phyloP scores from a whole-genome alignment of 345 rosid genomes.

The Iberis pinnata region DNA sequence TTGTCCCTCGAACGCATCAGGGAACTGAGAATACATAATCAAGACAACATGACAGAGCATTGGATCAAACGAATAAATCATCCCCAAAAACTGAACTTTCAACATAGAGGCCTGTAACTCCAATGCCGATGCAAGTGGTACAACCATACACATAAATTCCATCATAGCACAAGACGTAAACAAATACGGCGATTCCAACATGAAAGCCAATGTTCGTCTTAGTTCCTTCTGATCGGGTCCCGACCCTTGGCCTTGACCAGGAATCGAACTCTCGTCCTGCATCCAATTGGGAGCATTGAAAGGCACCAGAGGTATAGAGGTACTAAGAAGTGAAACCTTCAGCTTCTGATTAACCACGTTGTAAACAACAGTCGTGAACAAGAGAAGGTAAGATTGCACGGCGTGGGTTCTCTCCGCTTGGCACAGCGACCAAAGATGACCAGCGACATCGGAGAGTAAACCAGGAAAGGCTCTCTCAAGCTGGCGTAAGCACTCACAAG shows the following conservation, averaged over 20 bases:
- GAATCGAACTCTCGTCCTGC: slow-evolving; percentile 24
- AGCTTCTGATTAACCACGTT: slow-evolving; percentile 49
- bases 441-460: slow-evolving; percentile 63
- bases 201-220: slow-evolving; percentile 77
- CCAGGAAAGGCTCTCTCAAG: slow-evolving; percentile 71
- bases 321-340: slow-evolving; percentile 59
- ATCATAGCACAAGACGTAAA: slow-evolving; percentile 76
- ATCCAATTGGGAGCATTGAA: slow-evolving; percentile 58
- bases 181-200: slow-evolving; percentile 73
- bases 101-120: slow-evolving; percentile 87
- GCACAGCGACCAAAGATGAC: slow-evolving; percentile 72
- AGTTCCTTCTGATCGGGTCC: slow-evolving; percentile 83
- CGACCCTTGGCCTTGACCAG: slow-evolving; percentile 20
- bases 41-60: slow-evolving; percentile 60
- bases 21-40: slow-evolving; percentile 48
- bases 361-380: slow-evolving; percentile 55
- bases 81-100: slow-evolving; percentile 82
- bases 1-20: slow-evolving; percentile 72
- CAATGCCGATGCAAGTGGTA: slow-evolving; percentile 64
- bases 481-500: slow-evolving; percentile 84
- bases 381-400: slow-evolving; percentile 63
- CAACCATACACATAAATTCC: slow-evolving; percentile 75
- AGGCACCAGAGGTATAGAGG: slow-evolving; percentile 57
- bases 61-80: slow-evolving; percentile 83
- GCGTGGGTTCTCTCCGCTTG: slow-evolving; percentile 92